Conservation (phyloP, 108 stramenopile genomes). For the Mediolabrus comicus region DNA sequence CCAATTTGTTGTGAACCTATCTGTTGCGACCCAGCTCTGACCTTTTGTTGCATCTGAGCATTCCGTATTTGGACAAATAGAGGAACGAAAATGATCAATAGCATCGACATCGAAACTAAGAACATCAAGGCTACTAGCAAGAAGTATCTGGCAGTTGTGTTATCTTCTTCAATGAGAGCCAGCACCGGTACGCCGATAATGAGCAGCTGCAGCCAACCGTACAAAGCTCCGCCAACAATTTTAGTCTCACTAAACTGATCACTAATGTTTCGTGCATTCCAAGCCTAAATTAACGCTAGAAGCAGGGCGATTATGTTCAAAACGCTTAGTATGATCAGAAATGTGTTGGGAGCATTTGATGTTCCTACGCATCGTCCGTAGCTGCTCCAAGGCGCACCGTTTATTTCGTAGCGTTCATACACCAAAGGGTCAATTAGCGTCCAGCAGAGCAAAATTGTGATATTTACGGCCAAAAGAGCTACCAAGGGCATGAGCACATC, state of each 20-base stretch:
- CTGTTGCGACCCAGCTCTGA: not conserved
- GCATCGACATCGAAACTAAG: constrained; percentile 15
- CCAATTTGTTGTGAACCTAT: not conserved
- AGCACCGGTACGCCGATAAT: constrained; percentile 42
- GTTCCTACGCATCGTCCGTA: not conserved
- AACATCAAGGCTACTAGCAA: constrained; percentile 9
- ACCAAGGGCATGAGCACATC: constrained; percentile 12
- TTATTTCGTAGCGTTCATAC: constrained; percentile 4
- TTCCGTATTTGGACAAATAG: constrained; percentile 7
- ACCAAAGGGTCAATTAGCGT: constrained; percentile 12
- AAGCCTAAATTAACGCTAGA: constrained; percentile 26
- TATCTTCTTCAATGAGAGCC: constrained; percentile 32
- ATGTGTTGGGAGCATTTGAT: not conserved
- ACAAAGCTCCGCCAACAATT: constrained; percentile 37
- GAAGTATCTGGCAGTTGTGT: constrained; percentile 34
- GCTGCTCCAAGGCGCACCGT: constrained; percentile 4
- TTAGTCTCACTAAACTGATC: constrained; percentile 46
- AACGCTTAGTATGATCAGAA: constrained; percentile 5
- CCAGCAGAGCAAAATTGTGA: constrained; percentile 8
- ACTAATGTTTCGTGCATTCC: constrained; percentile 28
- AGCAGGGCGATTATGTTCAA: constrained; percentile 26
- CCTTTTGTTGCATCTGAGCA: not conserved
- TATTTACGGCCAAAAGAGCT: constrained; percentile 8
- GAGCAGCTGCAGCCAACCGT: constrained; percentile 45
- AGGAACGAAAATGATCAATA: constrained; percentile 18